Conservation (phyloP, 306 rosid species). For the Echinosophora koreensis region DNA sequence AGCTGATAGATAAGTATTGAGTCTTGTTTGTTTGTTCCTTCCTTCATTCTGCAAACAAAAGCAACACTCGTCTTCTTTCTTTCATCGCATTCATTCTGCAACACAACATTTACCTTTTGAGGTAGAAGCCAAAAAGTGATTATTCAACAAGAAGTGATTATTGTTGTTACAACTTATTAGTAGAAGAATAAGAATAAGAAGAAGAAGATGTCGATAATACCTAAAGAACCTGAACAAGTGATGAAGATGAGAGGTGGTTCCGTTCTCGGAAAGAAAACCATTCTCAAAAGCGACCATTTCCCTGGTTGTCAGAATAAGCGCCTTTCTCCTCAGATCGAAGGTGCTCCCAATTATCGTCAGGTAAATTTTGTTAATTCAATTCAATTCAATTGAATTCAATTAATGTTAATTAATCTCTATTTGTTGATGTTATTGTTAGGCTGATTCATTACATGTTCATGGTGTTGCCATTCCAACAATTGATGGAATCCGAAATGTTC, state of each 20-base stretch:
- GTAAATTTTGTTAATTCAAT: conserved; percentile 6
- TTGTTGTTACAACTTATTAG: too few relatives aligned
- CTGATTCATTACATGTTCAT: conserved; percentile 76
- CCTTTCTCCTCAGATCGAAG: conserved; percentile 82
- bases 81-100: conserved; percentile 11
- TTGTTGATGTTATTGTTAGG: conserved; percentile 42
- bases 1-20: too few relatives aligned
- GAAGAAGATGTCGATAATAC: conserved; percentile 54
- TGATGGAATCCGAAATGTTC: conserved; percentile 84
- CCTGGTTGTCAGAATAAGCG: conserved; percentile 98
- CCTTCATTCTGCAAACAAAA: not conserved
- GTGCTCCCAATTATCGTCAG: conserved; percentile 99
- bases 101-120: not conserved
- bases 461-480: conserved; percentile 94
- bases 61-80: not conserved
- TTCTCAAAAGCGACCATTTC: conserved; percentile 94
- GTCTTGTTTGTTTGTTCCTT: not conserved
- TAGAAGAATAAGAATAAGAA: not conserved
- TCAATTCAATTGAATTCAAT: too few relatives aligned
- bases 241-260: conserved; percentile 87
- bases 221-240: conserved; percentile 78
- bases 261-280: conserved; percentile 89
- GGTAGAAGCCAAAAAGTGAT: too few relatives aligned
- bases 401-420: too few relatives aligned
- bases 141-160: too few relatives aligned